These are phyloP conservation scores for Extremus antarcticus DNA, from an alignment of 495 filamentous ascomycete genomes.

Conservation along the genomic window DNA sequence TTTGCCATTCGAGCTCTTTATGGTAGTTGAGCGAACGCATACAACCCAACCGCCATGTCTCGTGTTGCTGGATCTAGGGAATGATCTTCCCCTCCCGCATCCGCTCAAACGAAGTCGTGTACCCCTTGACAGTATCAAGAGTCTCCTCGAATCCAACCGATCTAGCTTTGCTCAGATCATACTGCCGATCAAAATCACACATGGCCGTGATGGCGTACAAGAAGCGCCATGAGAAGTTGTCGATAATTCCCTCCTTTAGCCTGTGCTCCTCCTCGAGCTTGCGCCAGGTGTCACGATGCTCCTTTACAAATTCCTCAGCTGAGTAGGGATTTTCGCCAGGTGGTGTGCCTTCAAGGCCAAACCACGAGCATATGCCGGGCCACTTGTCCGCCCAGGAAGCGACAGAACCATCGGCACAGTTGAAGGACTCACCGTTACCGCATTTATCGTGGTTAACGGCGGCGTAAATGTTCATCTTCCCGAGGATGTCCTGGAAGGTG, in stretches of 20 bases:
- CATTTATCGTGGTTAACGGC: constrained; percentile 21
- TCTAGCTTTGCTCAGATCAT: constrained; percentile 12
- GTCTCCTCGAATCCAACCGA: constrained; percentile 17
- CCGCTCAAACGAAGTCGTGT: constrained; percentile 14
- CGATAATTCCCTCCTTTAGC: constrained; percentile 7
- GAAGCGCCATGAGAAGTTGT: constrained; percentile 9
- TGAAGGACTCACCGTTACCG: constrained; percentile 24
- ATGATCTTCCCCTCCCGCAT: constrained; percentile 19
- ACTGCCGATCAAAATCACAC: constrained; percentile 13
- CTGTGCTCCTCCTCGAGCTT: constrained; percentile 3
- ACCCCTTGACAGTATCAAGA: constrained; percentile 15
- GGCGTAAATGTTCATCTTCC: constrained; percentile 33
- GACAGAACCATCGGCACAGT: constrained; percentile 28
- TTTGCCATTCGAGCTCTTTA: too few relatives aligned
- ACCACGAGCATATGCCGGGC: constrained; percentile 30
- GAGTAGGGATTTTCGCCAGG: constrained; percentile 2
- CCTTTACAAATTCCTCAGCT: constrained; percentile 14
- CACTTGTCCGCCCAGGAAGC: constrained; percentile 30
- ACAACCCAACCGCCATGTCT: too few relatives aligned
- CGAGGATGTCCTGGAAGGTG: constrained; percentile 35
- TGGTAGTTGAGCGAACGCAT: too few relatives aligned
- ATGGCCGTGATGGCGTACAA: constrained; percentile 10
- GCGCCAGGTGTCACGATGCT: constrained; percentile 4
- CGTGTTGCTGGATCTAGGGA: constrained; percentile 6
- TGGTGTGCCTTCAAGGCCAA: constrained; percentile 29